Base-by-base conservation (phyloP, 345 rosid species). In the Acer yangbiense region DNA sequence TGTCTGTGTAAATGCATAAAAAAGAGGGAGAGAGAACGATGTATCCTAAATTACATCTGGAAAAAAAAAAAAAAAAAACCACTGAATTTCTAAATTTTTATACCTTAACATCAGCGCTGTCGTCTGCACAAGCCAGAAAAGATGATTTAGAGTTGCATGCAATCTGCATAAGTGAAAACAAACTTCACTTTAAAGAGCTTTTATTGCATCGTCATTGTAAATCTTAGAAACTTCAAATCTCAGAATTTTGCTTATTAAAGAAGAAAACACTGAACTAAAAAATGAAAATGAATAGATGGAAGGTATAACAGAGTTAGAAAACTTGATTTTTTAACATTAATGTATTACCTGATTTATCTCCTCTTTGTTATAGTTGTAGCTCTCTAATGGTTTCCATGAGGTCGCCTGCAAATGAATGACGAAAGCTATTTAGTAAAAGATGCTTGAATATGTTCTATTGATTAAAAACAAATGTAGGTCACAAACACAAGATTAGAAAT, bases 41-140 rank as follows among this genome's bases (percentile, higher is more conserved):
- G 62, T 18, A 16, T 10, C 62, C 62, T 57, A 57, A 16, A 4
- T 57, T 57, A 57, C 2, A 57, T 57, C 23, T 5, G 1, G 20
- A 2, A 25, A 25, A 25, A 57, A 64, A 32, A 67, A 4, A 27
- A 2, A 25, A 57, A 64, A 32, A 67, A 4, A 27, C 1, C 3
- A 68, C 20, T 60, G 11, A 72, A 43, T 1, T n/a, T 20, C 39
- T 48, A 27, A 52, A 78, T 27, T 32, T 48, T 27, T 74, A 39
- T 79, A 95, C 98, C 99, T 93, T 95, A 75, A 90, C 86, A 80
- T 92, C 97, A 27, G 96, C 97, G 9, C 87, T 80, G 84, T 95
- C 99, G 80, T 95, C 98, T 58, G 91, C 87, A 71, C 91, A 86
- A n/a, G 96, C 98, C 70, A 95, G 92, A 83, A 93, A 95, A 57